Conservation (phyloP, 1,139 yeast species). For the Pichia sp. region DNA sequence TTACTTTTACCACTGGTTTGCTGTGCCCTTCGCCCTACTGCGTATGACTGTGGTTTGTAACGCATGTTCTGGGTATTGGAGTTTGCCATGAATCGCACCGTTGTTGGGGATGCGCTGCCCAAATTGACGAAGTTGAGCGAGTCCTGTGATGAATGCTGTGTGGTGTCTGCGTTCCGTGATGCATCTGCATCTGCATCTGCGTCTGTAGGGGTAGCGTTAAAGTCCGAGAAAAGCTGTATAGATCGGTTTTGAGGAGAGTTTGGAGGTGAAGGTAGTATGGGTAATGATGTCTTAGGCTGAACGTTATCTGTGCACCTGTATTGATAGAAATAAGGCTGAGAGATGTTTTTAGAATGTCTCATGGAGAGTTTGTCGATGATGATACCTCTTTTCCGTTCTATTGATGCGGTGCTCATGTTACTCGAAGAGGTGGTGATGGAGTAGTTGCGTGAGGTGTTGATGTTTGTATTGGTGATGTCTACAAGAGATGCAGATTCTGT, state of each 20-base stretch:
- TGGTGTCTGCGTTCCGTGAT: too few species aligned
- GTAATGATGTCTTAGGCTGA: slow-evolving; percentile 8
- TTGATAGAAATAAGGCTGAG: slow-evolving; percentile 13
- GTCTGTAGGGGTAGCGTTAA: too few species aligned
- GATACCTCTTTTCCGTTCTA: slow-evolving; percentile 6
- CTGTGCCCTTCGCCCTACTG: too few species aligned
- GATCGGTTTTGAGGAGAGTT: too few species aligned
- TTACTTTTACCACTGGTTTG: background rate
- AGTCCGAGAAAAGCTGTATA: too few species aligned
- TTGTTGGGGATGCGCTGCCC: too few species aligned
- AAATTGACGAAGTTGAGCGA: too few species aligned
- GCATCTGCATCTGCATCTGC: too few species aligned
- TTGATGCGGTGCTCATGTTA: slow-evolving; percentile 5
- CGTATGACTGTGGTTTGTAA: background rate
- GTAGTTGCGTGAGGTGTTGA: background rate
- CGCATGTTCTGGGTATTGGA: too few species aligned
- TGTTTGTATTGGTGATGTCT: background rate
- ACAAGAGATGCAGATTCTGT: too few species aligned
- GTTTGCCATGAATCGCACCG: too few species aligned
- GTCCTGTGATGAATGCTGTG: too few species aligned
- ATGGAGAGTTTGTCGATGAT: slow-evolving; percentile 7
- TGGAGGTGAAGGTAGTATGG: slow-evolving; percentile 1
- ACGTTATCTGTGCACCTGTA: slow-evolving; percentile 1
- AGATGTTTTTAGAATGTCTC: slow-evolving; percentile 9
- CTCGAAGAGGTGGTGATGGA: slow-evolving; percentile 2